Conservation (phyloP, 805 yeast species). For the Yarrowia yakushimensis region DNA sequence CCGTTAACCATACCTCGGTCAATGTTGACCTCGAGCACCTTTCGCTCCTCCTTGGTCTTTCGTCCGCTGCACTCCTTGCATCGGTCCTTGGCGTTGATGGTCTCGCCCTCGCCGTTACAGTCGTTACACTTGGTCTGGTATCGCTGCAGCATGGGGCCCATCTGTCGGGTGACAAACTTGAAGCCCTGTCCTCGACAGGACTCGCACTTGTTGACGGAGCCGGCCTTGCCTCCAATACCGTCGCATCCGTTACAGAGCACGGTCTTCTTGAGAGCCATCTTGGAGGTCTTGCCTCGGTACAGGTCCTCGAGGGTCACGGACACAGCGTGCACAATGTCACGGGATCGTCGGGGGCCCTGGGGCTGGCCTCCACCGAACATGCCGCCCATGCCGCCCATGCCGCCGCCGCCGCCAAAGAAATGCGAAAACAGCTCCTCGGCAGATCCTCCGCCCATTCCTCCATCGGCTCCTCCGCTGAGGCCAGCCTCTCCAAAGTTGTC, state of each 20-base stretch:
- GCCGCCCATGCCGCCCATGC: conserved; percentile 39
- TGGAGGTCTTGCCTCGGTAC: conserved; percentile 89
- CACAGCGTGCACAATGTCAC: conserved; percentile 86
- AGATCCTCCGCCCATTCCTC: conserved; percentile 63
- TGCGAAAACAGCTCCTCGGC: conserved; percentile 75
- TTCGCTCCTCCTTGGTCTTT: conserved; percentile 82
- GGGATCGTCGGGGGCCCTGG: conserved; percentile 83
- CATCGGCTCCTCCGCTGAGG: conserved; percentile 66
- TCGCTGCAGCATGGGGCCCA: conserved; percentile 99
- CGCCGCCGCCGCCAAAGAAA: conserved; percentile 67
- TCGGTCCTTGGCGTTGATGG: conserved; percentile 78
- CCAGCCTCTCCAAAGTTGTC: conserved; percentile 95
- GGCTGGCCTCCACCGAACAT: conserved; percentile 50
- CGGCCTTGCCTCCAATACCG: conserved; percentile 95
- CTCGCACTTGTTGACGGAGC: conserved; percentile 80
- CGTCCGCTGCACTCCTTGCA: conserved; percentile 87
- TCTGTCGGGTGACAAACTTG: conserved; percentile 89
- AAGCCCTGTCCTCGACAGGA: conserved; percentile 90
- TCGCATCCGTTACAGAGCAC: conserved; percentile 83
- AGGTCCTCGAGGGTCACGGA: conserved; percentile 86
- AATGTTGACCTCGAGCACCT: conserved; percentile 88
- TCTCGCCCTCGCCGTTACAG: conserved; percentile 91
- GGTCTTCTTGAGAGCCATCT: conserved; percentile 90
- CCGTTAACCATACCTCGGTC: conserved; percentile 98
- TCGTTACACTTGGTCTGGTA: conserved; percentile 91